A percentile compares a stretch with the other conserved stretches of the same genome.
These are phyloP conservation scores for Dovyalis caffra DNA, from an alignment of 345 rosid genomes.

Conservation along the genomic window DNA sequence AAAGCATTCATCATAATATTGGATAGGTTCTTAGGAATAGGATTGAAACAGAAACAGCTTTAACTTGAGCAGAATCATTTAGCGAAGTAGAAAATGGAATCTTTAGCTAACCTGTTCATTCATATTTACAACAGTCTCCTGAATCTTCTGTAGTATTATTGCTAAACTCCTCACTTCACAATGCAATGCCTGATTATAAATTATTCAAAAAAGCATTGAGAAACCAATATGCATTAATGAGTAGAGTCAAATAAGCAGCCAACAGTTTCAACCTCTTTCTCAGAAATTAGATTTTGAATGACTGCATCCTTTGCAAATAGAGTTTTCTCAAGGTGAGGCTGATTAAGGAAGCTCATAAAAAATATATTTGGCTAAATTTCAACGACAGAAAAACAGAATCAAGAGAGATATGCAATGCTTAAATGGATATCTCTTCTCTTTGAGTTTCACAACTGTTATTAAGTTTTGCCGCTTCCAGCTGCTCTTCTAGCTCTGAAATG, in stretches of 20 bases:
- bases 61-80: slow-evolving; percentile 1
- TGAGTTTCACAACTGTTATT: slow-evolving; percentile 40
- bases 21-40: background rate
- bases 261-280: slow-evolving; percentile 57
- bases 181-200: slow-evolving; percentile 48
- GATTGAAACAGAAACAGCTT: background rate
- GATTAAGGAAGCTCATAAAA: slow-evolving; percentile 47
- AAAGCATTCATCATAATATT: background rate
- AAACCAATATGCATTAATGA: slow-evolving; percentile 18
- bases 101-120: slow-evolving; percentile 57
- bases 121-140: slow-evolving; percentile 54
- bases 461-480: slow-evolving; percentile 50
- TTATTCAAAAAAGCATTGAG: slow-evolving; percentile 13
- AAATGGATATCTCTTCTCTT: slow-evolving; percentile 69
- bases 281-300: slow-evolving; percentile 56
- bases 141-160: slow-evolving; percentile 51
- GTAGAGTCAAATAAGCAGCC: slow-evolving; percentile 11
- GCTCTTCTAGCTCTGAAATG: slow-evolving; percentile 55
- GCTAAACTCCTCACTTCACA: slow-evolving; percentile 55
- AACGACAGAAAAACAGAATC: slow-evolving; percentile 6
- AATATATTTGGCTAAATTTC: slow-evolving; percentile 19
- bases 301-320: slow-evolving; percentile 56
- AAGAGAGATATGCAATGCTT: slow-evolving; percentile 6
- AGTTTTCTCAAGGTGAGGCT: slow-evolving; percentile 65
- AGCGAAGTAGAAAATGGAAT: slow-evolving; percentile 20